Evolutionary conservation across 2,329 filamentous ascomycete species (phyloP), one percentile per base, ranked within the genome.

Genomic region (Mycosphaerella sp.): DNA sequence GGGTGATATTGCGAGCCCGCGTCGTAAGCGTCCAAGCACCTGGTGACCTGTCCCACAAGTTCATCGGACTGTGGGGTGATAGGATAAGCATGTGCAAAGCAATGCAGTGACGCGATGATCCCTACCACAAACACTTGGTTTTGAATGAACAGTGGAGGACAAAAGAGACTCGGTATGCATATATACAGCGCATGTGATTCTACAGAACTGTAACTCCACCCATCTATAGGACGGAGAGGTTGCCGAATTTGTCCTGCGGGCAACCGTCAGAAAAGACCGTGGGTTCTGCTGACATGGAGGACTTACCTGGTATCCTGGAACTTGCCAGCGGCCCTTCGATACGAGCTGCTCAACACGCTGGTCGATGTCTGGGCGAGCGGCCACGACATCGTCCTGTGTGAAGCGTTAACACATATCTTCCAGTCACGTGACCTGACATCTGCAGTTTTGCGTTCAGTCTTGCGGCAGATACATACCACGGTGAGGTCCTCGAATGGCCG

Each of bases 231-330:
- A 95, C 77, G 66, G 93, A 91, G 66, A 97, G 84, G 73, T 97
- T 90, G 79, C 93, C 93, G 75, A 97, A 98, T 82, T 90, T 95
- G 83, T 98, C 93, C 91, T 97, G 67, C 62, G 67, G 41, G 42
- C 28, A 46, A n/a, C 43, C 17, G 17, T 40, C 35, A 36, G n/a
- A 12, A 3, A 44, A 18, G 6, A 10, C 10, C 18, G 6, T 35
- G 17, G 16, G 16, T 13, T 10, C 13, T 27, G 21, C 9, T 6
- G 17, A 41, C 18, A 37, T 14, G 8, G 30, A 13, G n/a, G 46
- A 74, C 85, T 66, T 78, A 91, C 91, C 89, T 96, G 95, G 87
- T 98, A 98, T 71, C 93, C 93, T 59, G 93, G 90, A 69, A 95
- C 90, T 78, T 85, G 82, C 93, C 93, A 98, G 83, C 89, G 88